phyloP scores from a whole-genome alignment of 1,284 basidiomycete genomes.

The Peniophora sp. region DNA sequence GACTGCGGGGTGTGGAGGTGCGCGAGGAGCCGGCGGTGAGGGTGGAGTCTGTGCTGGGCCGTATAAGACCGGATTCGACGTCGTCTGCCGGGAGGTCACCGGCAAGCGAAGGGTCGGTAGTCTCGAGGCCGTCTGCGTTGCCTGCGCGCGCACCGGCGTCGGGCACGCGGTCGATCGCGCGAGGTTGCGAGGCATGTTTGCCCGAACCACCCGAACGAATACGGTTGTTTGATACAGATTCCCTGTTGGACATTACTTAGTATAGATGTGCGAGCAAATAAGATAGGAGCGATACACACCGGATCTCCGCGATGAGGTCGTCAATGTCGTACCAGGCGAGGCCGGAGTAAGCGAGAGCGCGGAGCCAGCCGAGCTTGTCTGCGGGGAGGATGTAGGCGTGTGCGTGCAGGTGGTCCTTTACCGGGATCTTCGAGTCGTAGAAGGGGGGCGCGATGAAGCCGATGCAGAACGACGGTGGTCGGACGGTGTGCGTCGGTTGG shows the following conservation, averaged over 20 bases:
- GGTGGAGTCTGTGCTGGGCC: not conserved
- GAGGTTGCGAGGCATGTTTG: constrained; percentile 36
- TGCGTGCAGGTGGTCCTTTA: constrained; percentile 68
- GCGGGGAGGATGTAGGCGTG: constrained; percentile 62
- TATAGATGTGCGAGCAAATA: not conserved
- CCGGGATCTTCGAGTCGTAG: constrained; percentile 65
- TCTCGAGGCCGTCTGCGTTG: constrained; percentile 56
- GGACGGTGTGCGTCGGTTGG: constrained; percentile 10
- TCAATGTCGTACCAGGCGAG: constrained; percentile 70
- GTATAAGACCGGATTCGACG: constrained; percentile 1
- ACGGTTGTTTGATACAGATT: constrained; percentile 67
- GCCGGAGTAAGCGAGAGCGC: constrained; percentile 55
- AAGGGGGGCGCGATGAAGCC: constrained; percentile 73
- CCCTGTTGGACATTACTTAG: constrained; percentile 28
- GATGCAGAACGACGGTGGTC: constrained; percentile 37
- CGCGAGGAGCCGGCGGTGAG: no score
- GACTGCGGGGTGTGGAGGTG: no score
- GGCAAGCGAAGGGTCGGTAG: constrained; percentile 43
- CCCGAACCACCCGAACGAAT: constrained; percentile 46
- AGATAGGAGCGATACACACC: constrained; percentile 33
- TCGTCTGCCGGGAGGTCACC: constrained; percentile 26
- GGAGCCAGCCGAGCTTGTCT: constrained; percentile 66
- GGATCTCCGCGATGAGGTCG: constrained; percentile 71
- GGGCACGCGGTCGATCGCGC: constrained; percentile 63
- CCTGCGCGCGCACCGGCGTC: constrained; percentile 59